Percentiles rank a stretch among this genome's conserved stretches.
Conservation (phyloP, 1,284 basidiomycete species). For the Ustilago esculenta region DNA sequence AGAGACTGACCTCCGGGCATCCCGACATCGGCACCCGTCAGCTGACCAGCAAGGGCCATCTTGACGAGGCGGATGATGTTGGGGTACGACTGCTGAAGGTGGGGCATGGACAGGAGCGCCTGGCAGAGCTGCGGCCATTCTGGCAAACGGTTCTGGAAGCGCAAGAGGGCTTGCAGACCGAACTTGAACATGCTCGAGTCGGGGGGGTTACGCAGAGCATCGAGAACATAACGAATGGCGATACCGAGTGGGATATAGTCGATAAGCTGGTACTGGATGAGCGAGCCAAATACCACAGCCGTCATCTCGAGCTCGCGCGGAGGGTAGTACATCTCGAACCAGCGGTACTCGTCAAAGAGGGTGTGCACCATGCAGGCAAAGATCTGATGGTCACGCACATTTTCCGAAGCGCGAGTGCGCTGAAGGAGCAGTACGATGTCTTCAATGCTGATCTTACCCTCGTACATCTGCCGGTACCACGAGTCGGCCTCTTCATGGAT, state of each 20-base stretch:
- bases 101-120: conserved; percentile 85
- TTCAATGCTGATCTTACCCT: conserved; percentile 87
- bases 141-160: conserved; percentile 85
- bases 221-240: conserved; percentile 94
- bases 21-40: conserved; percentile 29
- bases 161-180: conserved; percentile 86
- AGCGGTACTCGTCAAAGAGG: conserved; percentile 99
- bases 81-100: conserved; percentile 85
- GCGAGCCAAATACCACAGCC: conserved; percentile 92
- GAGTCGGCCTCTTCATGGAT: conserved; percentile 87
- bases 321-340: conserved; percentile 93
- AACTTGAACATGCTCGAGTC: conserved; percentile 96
- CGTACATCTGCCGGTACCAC: conserved; percentile 98
- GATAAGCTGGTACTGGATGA: conserved; percentile 92
- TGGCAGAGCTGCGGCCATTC: conserved; percentile 96
- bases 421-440: conserved; percentile 89
- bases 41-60: conserved; percentile 48
- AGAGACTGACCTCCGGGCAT: conserved; percentile 34
- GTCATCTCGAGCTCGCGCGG: conserved; percentile 94
- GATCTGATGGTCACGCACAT: conserved; percentile 88
- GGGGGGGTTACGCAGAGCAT: conserved; percentile 79
- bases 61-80: conserved; percentile 73
- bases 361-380: conserved; percentile 99
- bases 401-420: conserved; percentile 83
- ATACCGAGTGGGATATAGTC: conserved; percentile 96